phyloP scores from a whole-genome alignment of 2,329 filamentous ascomycete species.

The Aspergillus ochraceoroseus region DNA sequence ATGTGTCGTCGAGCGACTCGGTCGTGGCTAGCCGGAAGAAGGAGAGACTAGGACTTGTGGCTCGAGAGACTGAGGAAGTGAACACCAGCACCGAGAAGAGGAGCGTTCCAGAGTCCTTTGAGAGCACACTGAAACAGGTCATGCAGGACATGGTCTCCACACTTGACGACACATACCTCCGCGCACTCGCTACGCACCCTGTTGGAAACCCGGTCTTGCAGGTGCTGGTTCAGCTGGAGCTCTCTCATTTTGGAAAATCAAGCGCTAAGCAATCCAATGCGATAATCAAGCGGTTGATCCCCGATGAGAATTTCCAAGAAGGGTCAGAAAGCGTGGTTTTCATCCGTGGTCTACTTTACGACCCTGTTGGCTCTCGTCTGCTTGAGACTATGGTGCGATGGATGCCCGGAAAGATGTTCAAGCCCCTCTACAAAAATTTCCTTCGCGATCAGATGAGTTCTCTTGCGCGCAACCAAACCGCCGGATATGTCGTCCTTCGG shows the following conservation, averaged over 20 bases:
- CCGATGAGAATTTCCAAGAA: conserved; percentile 70
- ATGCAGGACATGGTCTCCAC: conserved; percentile 69
- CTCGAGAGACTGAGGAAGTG: conserved; percentile 50
- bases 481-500: conserved; percentile 78
- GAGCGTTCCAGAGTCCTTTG: conserved; percentile 73
- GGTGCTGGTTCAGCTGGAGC: conserved; percentile 78
- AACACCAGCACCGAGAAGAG: conserved; percentile 44
- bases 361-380: conserved; percentile 81
- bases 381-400: conserved; percentile 79
- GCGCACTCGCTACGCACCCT: conserved; percentile 79
- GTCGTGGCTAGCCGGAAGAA: conserved; percentile 91
- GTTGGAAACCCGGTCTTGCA: conserved; percentile 93
- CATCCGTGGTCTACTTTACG: conserved; percentile 81
- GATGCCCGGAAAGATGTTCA: conserved; percentile 84
- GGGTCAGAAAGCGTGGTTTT: conserved; percentile 71
- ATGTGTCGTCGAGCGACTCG: conserved; percentile 62
- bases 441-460: conserved; percentile 75
- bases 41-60: conserved; percentile 66
- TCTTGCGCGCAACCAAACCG: conserved; percentile 82
- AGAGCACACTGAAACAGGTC: conserved; percentile 71
- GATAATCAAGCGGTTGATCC: conserved; percentile 71
- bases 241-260: conserved; percentile 65
- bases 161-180: conserved; percentile 73
- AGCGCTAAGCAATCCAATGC: conserved; percentile 61
- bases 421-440: conserved; percentile 72